Base-by-base conservation (phyloP, 2,329 filamentous ascomycete genomes). In the Zopfia rhizophila region DNA sequence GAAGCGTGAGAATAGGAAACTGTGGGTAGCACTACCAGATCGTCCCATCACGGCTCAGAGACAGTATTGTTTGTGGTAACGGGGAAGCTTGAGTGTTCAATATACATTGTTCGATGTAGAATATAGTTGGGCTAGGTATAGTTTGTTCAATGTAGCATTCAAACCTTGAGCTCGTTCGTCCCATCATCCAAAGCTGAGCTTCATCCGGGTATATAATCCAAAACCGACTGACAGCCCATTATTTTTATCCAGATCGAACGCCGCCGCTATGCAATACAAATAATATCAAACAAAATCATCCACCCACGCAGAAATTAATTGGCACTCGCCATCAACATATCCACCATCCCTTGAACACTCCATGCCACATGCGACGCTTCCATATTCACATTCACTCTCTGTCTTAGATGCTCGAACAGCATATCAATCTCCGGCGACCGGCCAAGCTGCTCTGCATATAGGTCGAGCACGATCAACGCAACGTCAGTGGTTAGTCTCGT, bases 21-120 rank as follows among this genome's bases (percentile, higher is more conserved):
- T 93, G 12, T 97, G 93, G 93, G 83, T 89, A 10, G 90, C 92
- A 61, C 77, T 97, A 40, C 93, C 93, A 6, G 90, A 97, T 72
- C 85, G 92, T 51, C 89, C 88, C 5, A 81, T 99, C 43, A 87
- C 87, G 51, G 86, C 86, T 24, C 92, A 97, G 77, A 83, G 89
- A 60, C 93, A 91, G 67, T 95, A 94, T 72, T 95, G 95, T 74
- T 85, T 89, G 51, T 99, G 93, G 93, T 97, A 87, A 53, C 8
- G 30, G 5, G 21, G 5, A 13, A 29, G 8, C 13, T 25, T 12
- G 30, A 37, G 30, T 44, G 23, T 36, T 12, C 16, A 43, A 37
- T 28, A 37, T 37, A 37, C 14, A 12, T 25, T 27, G 22, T 35
- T 7, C 8, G 27, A 22, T 40, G 23, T 33, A 24, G 31, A 18